These are phyloP conservation scores for Lachancea meyersii DNA, from an alignment of 805 yeast genomes.

Conservation along the genomic window DNA sequence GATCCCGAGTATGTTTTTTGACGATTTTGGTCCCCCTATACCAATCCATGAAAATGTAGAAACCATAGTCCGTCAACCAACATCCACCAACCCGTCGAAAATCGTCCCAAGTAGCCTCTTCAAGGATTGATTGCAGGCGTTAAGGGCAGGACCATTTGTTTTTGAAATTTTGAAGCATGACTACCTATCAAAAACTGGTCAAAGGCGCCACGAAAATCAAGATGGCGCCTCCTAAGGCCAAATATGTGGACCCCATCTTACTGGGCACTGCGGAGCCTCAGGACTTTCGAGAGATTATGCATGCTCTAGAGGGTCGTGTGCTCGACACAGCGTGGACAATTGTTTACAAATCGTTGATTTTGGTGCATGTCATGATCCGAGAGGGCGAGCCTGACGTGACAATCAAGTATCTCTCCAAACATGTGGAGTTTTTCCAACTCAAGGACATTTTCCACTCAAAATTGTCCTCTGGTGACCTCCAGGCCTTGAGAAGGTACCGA, in stretches of 20 bases:
- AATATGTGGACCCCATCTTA: conserved; percentile 89
- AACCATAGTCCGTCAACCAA: too few species aligned
- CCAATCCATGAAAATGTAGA: too few species aligned
- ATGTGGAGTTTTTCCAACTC: conserved; percentile 46
- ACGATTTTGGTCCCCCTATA: conserved; percentile 5
- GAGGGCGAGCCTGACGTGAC: conserved; percentile 84
- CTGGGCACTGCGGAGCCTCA: conserved; percentile 36
- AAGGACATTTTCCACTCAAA: conserved; percentile 33
- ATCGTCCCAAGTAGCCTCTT: too few species aligned
- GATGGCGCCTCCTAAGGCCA: conserved; percentile 97
- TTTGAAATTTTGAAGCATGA: conserved; percentile 34
- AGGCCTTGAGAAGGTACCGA: conserved; percentile 58
- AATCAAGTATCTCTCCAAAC: conserved; percentile 48
- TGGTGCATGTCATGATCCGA: conserved; percentile 82
- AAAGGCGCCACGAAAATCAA: conserved; percentile 72
- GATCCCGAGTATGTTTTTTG: too few species aligned
- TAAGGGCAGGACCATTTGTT: not conserved
- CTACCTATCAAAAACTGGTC: conserved; percentile 67
- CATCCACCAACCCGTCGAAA: too few species aligned
- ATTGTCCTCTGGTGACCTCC: conserved; percentile 41
- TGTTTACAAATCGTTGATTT: conserved; percentile 78
- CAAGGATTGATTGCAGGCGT: too few species aligned
- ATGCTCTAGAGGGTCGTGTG: conserved; percentile 53
- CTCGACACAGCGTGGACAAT: conserved; percentile 87
- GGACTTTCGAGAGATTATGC: conserved; percentile 64